phyloP scores from a whole-genome alignment of 768 basidiomycete genomes.

The Candolleomyces aberdarensis region DNA sequence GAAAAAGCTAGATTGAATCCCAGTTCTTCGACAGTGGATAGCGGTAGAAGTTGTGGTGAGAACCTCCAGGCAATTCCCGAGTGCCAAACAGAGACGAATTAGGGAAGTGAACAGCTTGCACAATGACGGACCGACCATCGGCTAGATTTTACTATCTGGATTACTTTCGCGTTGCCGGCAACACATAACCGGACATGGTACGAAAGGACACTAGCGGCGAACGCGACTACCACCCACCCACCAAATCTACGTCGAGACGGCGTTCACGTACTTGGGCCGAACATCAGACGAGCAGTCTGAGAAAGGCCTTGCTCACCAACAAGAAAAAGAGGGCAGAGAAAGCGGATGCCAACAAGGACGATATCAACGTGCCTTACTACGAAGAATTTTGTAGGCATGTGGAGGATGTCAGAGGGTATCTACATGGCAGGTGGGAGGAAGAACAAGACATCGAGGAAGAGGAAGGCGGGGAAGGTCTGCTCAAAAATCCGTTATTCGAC shows the following conservation, averaged over 20 bases:
- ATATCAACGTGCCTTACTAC: neutral
- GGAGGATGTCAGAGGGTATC: constrained; percentile 31
- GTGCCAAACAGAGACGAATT: too few relatives aligned
- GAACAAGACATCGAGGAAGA: neutral
- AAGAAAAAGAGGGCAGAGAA: constrained; percentile 1
- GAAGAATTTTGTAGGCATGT: constrained; percentile 31
- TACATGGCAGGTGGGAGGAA: constrained; percentile 11
- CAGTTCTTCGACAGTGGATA: too few relatives aligned
- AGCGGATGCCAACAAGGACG: neutral
- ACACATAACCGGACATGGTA: neutral
- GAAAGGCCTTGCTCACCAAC: constrained; percentile 1
- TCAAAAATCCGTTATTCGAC: constrained; percentile 32
- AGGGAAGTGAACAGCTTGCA: too few relatives aligned
- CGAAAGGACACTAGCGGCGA: neutral
- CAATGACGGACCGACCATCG: too few relatives aligned
- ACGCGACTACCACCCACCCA: neutral
- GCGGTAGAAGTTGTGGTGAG: too few relatives aligned
- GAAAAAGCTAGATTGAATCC: too few relatives aligned
- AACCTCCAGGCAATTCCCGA: too few relatives aligned
- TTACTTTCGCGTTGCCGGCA: too few relatives aligned
- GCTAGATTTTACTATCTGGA: too few relatives aligned
- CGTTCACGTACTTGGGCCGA: neutral
- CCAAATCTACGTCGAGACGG: neutral
- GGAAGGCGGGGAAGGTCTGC: constrained; percentile 16
- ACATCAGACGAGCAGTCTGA: neutral